Evolutionary conservation across 208 protist genomes (phyloP).

Genomic region (Acanthamoeba lenticulata): DNA sequence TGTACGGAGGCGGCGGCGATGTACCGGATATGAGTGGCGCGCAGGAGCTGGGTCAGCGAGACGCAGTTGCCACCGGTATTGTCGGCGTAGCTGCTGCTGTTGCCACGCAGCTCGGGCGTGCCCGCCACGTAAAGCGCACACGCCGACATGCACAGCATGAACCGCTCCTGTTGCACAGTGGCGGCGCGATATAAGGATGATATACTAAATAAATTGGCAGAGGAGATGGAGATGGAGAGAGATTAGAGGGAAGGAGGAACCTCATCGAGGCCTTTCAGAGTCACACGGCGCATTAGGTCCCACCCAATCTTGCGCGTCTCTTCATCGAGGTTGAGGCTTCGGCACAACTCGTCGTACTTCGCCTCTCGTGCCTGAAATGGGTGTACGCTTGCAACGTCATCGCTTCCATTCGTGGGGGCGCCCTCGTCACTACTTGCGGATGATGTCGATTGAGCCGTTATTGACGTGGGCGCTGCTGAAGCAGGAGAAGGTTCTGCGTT

Average conservation of each 20-base stretch:
- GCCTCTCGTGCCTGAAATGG: background rate
- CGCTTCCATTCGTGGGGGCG: background rate
- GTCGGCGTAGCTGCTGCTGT: background rate
- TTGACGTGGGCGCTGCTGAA: too few species aligned
- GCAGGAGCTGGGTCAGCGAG: slow-evolving; percentile 52
- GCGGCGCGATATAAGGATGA: background rate
- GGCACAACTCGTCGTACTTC: slow-evolving; percentile 16
- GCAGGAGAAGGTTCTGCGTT: too few species aligned
- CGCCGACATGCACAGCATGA: slow-evolving; percentile 40
- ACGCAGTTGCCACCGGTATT: background rate
- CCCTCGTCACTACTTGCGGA: background rate
- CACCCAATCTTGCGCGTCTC: background rate
- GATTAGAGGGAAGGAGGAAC: background rate
- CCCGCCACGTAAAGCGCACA: slow-evolving; percentile 49
- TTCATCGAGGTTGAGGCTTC: slow-evolving; percentile 7
- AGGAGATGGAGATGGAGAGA: background rate
- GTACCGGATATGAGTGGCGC: slow-evolving; percentile 47
- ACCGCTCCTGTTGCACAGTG: background rate
- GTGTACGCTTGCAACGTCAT: background rate
- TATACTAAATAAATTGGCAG: background rate
- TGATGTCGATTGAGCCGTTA: too few species aligned
- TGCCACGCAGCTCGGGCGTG: background rate
- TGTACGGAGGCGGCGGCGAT: background rate
- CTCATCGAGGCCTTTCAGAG: background rate
- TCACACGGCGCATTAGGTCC: background rate